Base-by-base conservation (phyloP, 2,329 filamentous ascomycete species). In the Metarhizium robertsii region DNA sequence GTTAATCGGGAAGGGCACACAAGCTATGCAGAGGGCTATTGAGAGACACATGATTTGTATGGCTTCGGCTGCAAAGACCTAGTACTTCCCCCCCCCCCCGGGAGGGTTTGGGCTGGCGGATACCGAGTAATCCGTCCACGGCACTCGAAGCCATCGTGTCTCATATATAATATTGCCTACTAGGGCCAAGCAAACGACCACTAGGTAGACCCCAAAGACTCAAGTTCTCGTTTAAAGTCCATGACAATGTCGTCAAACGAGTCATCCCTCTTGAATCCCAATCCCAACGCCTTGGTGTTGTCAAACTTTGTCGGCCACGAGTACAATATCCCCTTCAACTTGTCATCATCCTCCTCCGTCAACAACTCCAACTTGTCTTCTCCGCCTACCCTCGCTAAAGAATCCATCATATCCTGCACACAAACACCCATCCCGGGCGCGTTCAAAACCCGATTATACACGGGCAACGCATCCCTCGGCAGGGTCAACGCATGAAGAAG, bases 261-360 rank as follows among this genome's bases (percentile, higher is more conserved):
- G 11, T 71, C 68, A 65, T 81, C 78, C 20, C 69, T 67, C 48
- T 68, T 64, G 57, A 25, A 25, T 4, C 25, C 25, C 4, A 80
- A 75, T 0, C 78, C 79, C 58, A 86, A 63, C 34, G 69, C 83
- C 58, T 77, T 75, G 2, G 69, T 64, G 25, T 70, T 74, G 57
- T 78, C 72, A 59, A 78, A 75, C 38, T 68, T 67, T 30, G 74
- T 69, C 30, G 78, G 76, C 78, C 78, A 80, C n/a, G 71, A 73
- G 54, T 73, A 71, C 53, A 80, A 74, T 58, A 80, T 78, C 50
- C 67, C 67, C 64, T 77, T 74, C 34, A 76, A 65, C 49, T 69
- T 68, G 53, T 71, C 67, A 59, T 79, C 75, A 48, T 72, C 72
- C 61, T 72, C 71, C 64, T 80, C 59, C 54, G 73, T 70, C 25